Conservation (phyloP, 2,329 filamentous ascomycete species). For the Balansia obtecta region DNA sequence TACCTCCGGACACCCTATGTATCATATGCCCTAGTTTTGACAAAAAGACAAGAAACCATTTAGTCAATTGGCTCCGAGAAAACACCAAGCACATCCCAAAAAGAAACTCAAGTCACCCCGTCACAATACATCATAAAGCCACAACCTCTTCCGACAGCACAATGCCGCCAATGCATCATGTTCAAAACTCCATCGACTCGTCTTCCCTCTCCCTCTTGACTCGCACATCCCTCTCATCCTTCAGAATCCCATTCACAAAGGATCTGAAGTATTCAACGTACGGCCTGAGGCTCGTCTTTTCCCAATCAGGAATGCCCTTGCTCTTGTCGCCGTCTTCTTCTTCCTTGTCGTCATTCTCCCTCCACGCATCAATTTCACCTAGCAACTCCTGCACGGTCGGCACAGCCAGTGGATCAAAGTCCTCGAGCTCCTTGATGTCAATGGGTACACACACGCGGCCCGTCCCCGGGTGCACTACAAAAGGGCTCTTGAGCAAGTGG, state of each 20-base stretch:
- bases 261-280: conserved; percentile 82
- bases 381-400: conserved; percentile 78
- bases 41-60: neutral
- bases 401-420: conserved; percentile 79
- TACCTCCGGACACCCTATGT: neutral
- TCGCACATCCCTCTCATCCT: conserved; percentile 51
- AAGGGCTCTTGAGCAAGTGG: conserved; percentile 93
- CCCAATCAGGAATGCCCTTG: conserved; percentile 62
- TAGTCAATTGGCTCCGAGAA: too few relatives aligned
- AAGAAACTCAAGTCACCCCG: neutral
- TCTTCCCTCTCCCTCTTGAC: conserved; percentile 46
- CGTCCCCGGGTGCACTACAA: conserved; percentile 91
- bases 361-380: conserved; percentile 76
- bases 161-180: neutral
- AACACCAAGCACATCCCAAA: too few relatives aligned
- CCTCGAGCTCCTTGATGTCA: conserved; percentile 57
- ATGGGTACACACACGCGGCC: conserved; percentile 94
- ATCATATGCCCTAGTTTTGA: neutral
- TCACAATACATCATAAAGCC: neutral
- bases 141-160: neutral
- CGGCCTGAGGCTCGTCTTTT: conserved; percentile 90
- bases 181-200: conserved; percentile 39
- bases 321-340: conserved; percentile 25
- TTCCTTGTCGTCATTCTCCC: conserved; percentile 31
- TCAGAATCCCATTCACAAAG: conserved; percentile 69